A percentile compares a stretch with the other conserved stretches of the same genome.
These are phyloP conservation scores for Podospora pseudopauciseta DNA, from an alignment of 495 filamentous ascomycete genomes.

Conservation along the genomic window DNA sequence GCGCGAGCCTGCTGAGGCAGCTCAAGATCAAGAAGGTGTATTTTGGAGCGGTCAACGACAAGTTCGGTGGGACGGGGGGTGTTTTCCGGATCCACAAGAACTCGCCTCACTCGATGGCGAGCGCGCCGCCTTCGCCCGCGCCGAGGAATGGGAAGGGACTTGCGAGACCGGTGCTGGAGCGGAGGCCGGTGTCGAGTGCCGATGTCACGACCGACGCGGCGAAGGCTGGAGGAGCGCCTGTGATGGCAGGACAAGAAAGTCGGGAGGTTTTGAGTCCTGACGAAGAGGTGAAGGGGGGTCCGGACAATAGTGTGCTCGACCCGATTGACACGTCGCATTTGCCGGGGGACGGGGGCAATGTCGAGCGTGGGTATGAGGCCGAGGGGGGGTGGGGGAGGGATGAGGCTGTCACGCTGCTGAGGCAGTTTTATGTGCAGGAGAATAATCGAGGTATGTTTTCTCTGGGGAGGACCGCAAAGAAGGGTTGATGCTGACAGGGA, in stretches of 20 bases:
- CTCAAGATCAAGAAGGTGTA: constrained; percentile 77
- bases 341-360: constrained; percentile 41
- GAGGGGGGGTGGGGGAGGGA: constrained; percentile 79
- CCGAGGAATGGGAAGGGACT: constrained; percentile 30
- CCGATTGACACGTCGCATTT: constrained; percentile 17
- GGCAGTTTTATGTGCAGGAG: constrained; percentile 95
- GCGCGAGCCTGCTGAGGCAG: constrained; percentile 86
- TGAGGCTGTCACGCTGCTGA: constrained; percentile 83
- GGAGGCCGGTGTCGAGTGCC: constrained; percentile 22
- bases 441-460: constrained; percentile 70
- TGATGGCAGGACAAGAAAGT: constrained; percentile 5
- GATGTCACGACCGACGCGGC: neutral
- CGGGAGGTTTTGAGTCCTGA: constrained; percentile 1
- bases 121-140: constrained; percentile 28
- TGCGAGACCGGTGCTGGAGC: constrained; percentile 28
- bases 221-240: neutral
- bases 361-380: constrained; percentile 72
- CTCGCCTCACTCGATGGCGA: constrained; percentile 39
- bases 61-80: constrained; percentile 92
- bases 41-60: constrained; percentile 92
- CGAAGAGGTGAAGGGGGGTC: constrained; percentile 4
- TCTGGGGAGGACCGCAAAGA: neutral
- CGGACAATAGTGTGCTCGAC: constrained; percentile 1
- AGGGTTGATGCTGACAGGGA: neutral
- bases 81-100: constrained; percentile 82